Conservation (phyloP, 192 early-diverging fungal genomes). For the Lunasporangiospora selenospora region DNA sequence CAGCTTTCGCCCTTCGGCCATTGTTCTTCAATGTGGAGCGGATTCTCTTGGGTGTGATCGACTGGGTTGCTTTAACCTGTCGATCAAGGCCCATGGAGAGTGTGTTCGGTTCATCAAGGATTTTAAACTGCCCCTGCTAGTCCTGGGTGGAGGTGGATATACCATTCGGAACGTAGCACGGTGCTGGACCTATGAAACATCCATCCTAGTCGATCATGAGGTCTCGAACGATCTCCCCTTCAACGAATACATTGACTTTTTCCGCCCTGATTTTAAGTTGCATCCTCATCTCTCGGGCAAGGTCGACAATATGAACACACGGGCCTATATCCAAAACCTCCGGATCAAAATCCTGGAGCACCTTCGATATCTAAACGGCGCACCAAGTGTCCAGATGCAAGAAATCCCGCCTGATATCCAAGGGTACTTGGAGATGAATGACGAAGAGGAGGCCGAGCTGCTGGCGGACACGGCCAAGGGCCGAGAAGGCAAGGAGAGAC, state of each 20-base stretch:
- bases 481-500: constrained; percentile 34
- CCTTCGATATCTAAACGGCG: constrained; percentile 82
- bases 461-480: constrained; percentile 38
- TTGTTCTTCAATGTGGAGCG: constrained; percentile 93
- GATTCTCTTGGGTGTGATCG: constrained; percentile 64
- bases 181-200: constrained; percentile 96
- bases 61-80: constrained; percentile 60
- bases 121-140: constrained; percentile 78
- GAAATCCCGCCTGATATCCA: constrained; percentile 75
- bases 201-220: constrained; percentile 76
- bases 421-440: constrained; percentile 60
- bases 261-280: constrained; percentile 88
- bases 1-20: constrained; percentile 77
- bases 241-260: constrained; percentile 80
- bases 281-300: constrained; percentile 84
- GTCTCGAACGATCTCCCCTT: constrained; percentile 78
- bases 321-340: constrained; percentile 81
- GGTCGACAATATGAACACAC: constrained; percentile 90
- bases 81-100: constrained; percentile 75
- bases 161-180: constrained; percentile 89
- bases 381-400: constrained; percentile 97
- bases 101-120: constrained; percentile 83
- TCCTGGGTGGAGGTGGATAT: constrained; percentile 94
- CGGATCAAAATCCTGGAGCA: constrained; percentile 81
- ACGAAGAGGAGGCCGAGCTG: constrained; percentile 58